These are phyloP conservation scores for Syzygium grande DNA, from an alignment of 345 rosid genomes.

Conservation along the genomic window DNA sequence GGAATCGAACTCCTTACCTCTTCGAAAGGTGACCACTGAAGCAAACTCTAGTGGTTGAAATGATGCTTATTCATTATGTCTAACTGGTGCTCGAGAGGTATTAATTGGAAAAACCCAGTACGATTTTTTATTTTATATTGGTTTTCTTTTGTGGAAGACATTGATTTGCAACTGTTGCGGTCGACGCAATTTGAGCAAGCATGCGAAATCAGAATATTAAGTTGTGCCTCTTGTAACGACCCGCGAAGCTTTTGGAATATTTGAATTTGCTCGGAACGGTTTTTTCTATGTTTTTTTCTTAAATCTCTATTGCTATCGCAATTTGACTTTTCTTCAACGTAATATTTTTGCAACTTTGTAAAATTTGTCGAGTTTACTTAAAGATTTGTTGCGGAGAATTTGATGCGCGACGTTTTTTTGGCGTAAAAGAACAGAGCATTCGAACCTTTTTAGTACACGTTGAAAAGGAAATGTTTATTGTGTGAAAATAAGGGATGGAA, in stretches of 20 bases:
- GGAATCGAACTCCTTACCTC: too few relatives aligned
- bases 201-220: rapidly evolving
- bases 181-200: neutral
- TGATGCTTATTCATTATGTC: neutral
- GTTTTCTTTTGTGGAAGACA: neutral
- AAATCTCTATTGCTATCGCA: too few relatives aligned
- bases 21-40: too few relatives aligned
- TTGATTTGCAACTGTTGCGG: neutral
- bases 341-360: neutral
- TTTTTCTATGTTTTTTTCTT: neutral
- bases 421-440: rapidly evolving
- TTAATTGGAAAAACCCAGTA: neutral
- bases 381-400: neutral
- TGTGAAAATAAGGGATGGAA: neutral
- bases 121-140: neutral
- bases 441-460: neutral
- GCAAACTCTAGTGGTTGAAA: neutral
- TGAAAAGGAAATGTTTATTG: neutral
- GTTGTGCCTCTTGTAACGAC: rapidly evolving
- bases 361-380: neutral
- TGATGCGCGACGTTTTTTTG: neutral
- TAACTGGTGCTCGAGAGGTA: neutral
- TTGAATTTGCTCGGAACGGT: neutral
- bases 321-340: neutral
- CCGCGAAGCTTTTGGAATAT: neutral